Base-by-base conservation (phyloP, 2,329 filamentous ascomycete genomes). In the Aspergillus awamori region DNA sequence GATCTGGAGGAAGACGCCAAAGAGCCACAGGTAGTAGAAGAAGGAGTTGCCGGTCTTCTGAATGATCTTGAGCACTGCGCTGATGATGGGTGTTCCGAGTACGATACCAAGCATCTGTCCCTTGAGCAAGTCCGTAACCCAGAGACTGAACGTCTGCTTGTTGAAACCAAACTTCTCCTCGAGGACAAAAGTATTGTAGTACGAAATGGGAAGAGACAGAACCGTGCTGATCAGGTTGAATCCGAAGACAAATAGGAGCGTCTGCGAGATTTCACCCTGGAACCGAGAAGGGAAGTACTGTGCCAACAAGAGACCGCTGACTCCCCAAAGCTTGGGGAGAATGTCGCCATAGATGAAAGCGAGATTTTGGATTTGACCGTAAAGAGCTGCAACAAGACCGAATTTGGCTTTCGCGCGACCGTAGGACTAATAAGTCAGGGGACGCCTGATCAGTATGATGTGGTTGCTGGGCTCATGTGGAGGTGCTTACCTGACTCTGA, bases 141-240 rank as follows among this genome's bases (percentile, higher is more conserved):
- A 99, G 30, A 98, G 84, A 77, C 88, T 88, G 58, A 92, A 82
- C 0, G 95, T 98, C 83, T 97, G 93, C 82, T 99, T 99, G 80
- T 99, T 99, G 86, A 99, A 99, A 53, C 95, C 95, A 71, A 96
- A 99, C 75, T 92, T 91, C 80, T 97, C 93, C 79, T 99, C 95
- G 59, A 99, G 83, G 52, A 98, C 91, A 73, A 99, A 99, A 11
- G 92, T 95, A 80, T 93, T 89, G 83, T 98, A 99, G 77, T 97
- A 88, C 58, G 88, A 90, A 62, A 88, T 86, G 3, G 95, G 95
- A 57, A 98, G 81, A 60, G 89, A 90, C 65, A 97, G 80, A 58
- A 91, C 67, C 72, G 94, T 92, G 69, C 93, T 90, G 70, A 96
- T 85, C 71, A 96, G 77, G 70, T 92, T 89, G 78, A 97, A 96